Evolutionary conservation across 139 green algal genomes (phyloP), one percentile per base, ranked within the genome.

Genomic region (Volvox africanus): DNA sequence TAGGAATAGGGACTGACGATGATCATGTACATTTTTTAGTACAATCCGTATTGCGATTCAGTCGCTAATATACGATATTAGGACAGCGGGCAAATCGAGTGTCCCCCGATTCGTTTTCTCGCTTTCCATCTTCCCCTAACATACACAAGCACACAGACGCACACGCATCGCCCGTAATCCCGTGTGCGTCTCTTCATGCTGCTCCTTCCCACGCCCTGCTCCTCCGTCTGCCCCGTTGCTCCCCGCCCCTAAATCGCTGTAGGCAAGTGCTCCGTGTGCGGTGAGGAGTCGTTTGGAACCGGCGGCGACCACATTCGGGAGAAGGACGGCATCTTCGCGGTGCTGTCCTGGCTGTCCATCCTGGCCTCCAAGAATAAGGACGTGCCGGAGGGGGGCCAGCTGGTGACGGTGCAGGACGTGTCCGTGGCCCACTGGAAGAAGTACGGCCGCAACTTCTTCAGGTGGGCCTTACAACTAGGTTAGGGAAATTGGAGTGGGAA

Each of bases 291-390:
- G 82, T 99, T 99, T 80, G 98, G 98, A 62, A 99, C 98, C 1
- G 97, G 98, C 87, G 95, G 93, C 22, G 98, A 99, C 95, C 98
- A 99, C 95, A 96, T 99, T 73, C 95, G 98, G 28, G 98, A 99
- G 93, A 99, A 99, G 97, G 98, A 99, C 91, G 98, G 98, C 36
- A 96, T 99, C 86, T 99, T 98, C 97, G 98, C 98, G 1, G 98
- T 99, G 88, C 96, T 99, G 44, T 95, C 96, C 44, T 99, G 97
- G 97, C 88, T 97, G 61, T 95, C 92, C 83, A 96, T 99, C 94
- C 96, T 99, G 67, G 98, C 98, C 2, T 80, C 96, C 86, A 96
- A 96, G 79, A 99, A 99, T 97, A 96, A 98, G 91, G 83, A 82
- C 69, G 94, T 96, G 77, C 93, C 95, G 0, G 95, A 95, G 76